phyloP scores from a whole-genome alignment of 345 rosid genomes.

The Stellera chamaejasme region DNA sequence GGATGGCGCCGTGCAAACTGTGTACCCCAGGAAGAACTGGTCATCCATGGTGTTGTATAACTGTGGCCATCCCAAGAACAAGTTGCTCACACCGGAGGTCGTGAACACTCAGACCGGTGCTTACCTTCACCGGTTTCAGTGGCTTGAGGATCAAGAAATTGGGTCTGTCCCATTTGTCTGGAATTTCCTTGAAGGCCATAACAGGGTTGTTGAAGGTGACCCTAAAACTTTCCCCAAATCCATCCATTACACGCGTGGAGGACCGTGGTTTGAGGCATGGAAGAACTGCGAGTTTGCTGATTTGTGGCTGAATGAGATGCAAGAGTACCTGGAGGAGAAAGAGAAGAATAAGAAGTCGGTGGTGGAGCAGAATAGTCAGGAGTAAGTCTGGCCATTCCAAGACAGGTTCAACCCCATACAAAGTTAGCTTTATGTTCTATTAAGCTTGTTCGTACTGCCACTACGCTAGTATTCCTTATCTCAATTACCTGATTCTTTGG shows the following conservation, averaged over 20 bases:
- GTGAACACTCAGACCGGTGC: constrained; percentile 79
- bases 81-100: constrained; percentile 47
- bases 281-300: constrained; percentile 89
- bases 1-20: constrained; percentile 96
- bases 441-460: no score
- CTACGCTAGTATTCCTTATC: no score
- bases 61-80: constrained; percentile 90
- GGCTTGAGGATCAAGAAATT: constrained; percentile 29
- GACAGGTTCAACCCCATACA: no score
- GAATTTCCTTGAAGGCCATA: constrained; percentile 98
- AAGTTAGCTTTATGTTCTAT: no score
- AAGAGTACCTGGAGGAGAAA: constrained; percentile 35
- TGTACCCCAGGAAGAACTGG: constrained; percentile 97
- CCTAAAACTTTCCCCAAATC: constrained; percentile 63
- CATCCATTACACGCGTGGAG: constrained; percentile 88
- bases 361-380: no score
- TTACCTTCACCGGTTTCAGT: constrained; percentile 84
- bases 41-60: constrained; percentile 97
- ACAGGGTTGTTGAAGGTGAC: constrained; percentile 58
- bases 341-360: constrained; percentile 8
- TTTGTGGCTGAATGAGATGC: constrained; percentile 76
- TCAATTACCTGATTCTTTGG: no score
- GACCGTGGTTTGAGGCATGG: constrained; percentile 98
- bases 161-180: constrained; percentile 82
- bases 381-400: no score